Percentiles rank a stretch among this genome's conserved stretches.
Evolutionary conservation across 805 yeast species (phyloP).

Genomic region (Lachancea sp.): DNA sequence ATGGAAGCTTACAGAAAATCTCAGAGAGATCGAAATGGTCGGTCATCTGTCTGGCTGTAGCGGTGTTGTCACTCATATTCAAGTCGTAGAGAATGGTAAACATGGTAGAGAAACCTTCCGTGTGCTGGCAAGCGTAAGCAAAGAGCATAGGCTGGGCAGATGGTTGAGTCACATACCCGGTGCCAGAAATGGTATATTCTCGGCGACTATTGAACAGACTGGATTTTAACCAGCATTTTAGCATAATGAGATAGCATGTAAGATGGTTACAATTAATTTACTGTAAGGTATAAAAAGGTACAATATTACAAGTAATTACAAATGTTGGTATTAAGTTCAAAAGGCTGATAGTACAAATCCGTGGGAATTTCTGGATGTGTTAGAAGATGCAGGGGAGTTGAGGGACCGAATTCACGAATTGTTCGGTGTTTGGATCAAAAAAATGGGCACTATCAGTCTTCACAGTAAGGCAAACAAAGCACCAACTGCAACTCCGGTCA

Average conservation of each 20-base stretch:
- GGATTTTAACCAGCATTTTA: conserved; percentile 17
- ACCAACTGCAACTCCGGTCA: conserved; percentile 24
- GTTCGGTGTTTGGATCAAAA: neutral
- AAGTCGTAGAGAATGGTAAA: conserved; percentile 47
- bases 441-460: neutral
- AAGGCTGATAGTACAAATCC: conserved; percentile 1
- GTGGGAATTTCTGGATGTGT: neutral
- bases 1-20: conserved; percentile 67
- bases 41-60: conserved; percentile 53
- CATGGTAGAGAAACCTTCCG: conserved; percentile 46
- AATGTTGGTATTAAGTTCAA: conserved; percentile 40
- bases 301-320: neutral
- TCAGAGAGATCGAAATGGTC: conserved; percentile 52
- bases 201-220: conserved; percentile 42
- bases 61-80: conserved; percentile 67
- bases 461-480: conserved; percentile 9
- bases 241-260: conserved; percentile 3
- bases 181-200: conserved; percentile 67
- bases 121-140: conserved; percentile 62
- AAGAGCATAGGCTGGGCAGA: conserved; percentile 85
- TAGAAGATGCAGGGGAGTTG: neutral
- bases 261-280: neutral
- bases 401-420: neutral
- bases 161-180: conserved; percentile 64
- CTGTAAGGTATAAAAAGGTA: neutral